phyloP scores from a whole-genome alignment of 2,329 filamentous ascomycete genomes.

The Colletotrichum musicola region DNA sequence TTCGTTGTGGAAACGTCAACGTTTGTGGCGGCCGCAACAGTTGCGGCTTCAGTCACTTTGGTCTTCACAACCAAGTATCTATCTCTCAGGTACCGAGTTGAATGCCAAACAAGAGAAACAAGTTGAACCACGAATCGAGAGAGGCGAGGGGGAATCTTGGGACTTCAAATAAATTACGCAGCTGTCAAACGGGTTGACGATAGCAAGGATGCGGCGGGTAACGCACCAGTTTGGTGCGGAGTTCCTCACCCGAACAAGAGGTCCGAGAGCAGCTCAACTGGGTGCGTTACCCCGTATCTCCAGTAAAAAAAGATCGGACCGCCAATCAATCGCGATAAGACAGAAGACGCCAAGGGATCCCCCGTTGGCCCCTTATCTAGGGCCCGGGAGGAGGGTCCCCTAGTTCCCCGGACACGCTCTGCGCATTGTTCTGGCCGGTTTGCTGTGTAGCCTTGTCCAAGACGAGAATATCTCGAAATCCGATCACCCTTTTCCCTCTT shows the following conservation, averaged over 20 bases:
- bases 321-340: conserved; percentile 10
- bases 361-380: conserved; percentile 4
- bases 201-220: background rate
- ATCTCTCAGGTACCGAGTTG: background rate
- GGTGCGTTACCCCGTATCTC: background rate
- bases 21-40: too few species aligned
- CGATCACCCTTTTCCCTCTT: background rate
- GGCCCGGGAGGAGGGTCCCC: conserved; percentile 4
- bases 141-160: background rate
- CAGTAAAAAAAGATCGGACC: conserved; percentile 1
- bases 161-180: background rate
- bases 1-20: too few species aligned
- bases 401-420: background rate
- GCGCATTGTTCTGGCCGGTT: background rate
- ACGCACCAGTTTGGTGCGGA: conserved; percentile 1
- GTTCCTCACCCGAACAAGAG: background rate
- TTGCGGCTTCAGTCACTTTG: too few species aligned
- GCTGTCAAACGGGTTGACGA: background rate
- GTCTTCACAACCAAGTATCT: too few species aligned
- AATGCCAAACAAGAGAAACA: background rate
- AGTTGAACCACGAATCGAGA: background rate
- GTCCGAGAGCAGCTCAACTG: background rate
- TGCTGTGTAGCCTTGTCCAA: background rate
- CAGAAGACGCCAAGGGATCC: background rate
- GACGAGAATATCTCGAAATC: conserved; percentile 1